Conservation (phyloP, 768 basidiomycete species). For the Clavaria fumosa region DNA sequence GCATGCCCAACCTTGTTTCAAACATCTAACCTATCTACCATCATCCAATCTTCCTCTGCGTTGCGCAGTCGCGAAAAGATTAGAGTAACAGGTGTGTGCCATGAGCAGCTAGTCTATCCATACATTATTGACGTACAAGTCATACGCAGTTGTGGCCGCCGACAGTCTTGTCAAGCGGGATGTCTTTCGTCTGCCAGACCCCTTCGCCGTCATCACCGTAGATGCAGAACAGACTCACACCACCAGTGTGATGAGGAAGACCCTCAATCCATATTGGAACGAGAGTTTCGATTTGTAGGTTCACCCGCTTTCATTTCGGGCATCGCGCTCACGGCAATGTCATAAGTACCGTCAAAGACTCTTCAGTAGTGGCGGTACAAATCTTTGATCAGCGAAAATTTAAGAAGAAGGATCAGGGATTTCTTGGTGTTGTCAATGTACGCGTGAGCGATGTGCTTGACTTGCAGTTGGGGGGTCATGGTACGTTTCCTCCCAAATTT, state of each 20-base stretch:
- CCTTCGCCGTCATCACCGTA: conserved; percentile 96
- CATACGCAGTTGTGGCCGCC: conserved; percentile 72
- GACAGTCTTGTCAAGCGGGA: conserved; percentile 89
- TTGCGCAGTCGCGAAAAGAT: conserved; percentile 41
- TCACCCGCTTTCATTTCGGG: background rate
- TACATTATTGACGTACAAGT: too few species aligned
- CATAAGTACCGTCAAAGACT: conserved; percentile 82
- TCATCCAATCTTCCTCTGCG: background rate
- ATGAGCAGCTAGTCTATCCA: too few species aligned
- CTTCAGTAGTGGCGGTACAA: conserved; percentile 94
- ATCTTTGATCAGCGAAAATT: conserved; percentile 99
- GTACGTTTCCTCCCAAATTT: conserved; percentile 29
- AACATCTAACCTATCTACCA: background rate
- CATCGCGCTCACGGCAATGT: conserved; percentile 6
- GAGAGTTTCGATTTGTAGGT: conserved; percentile 95
- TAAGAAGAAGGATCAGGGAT: conserved; percentile 95
- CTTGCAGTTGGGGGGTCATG: conserved; percentile 83
- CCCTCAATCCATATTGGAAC: conserved; percentile 91
- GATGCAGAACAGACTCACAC: conserved; percentile 97
- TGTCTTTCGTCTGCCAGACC: conserved; percentile 92
- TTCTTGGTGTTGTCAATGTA: conserved; percentile 94
- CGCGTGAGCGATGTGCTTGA: conserved; percentile 83
- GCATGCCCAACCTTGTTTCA: too few species aligned
- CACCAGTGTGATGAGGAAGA: conserved; percentile 94
- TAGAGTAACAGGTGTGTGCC: conserved; percentile 50